phyloP scores from a whole-genome alignment of 2,329 filamentous ascomycete species.

The Fusarium veterinarium region DNA sequence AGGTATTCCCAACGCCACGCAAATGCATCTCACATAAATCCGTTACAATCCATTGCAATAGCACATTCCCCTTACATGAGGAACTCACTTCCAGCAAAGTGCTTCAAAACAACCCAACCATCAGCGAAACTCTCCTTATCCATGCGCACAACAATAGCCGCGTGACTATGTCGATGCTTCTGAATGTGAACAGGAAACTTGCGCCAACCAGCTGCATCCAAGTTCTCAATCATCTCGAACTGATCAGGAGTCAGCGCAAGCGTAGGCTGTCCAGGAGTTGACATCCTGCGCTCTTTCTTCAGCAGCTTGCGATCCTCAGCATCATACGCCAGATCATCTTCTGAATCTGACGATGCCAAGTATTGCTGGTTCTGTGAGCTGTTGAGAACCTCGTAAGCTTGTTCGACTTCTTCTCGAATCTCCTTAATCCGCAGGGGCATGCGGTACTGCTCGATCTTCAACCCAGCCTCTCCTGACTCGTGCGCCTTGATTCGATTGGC shows the following conservation, averaged over 20 bases:
- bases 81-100: conserved; percentile 86
- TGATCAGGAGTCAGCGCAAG: conserved; percentile 83
- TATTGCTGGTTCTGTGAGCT: conserved; percentile 77
- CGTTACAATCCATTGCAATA: background rate
- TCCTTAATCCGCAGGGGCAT: conserved; percentile 81
- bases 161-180: conserved; percentile 83
- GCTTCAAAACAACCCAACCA: conserved; percentile 79
- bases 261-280: conserved; percentile 68
- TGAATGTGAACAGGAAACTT: conserved; percentile 81
- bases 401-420: conserved; percentile 80
- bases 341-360: conserved; percentile 67
- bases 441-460: conserved; percentile 77
- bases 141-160: conserved; percentile 86
- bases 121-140: conserved; percentile 77
- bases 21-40: conserved; percentile 3
- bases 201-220: conserved; percentile 74
- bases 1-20: conserved; percentile 20
- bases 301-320: conserved; percentile 57
- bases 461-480: conserved; percentile 75
- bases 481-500: conserved; percentile 80
- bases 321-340: conserved; percentile 48
- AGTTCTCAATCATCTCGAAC: conserved; percentile 83
- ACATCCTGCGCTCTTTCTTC: conserved; percentile 55
- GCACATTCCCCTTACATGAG: conserved; percentile 40
- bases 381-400: conserved; percentile 79